These are phyloP conservation scores for Hepatocystis sp. DNA, from an alignment of 169 alveolate genomes.

Conservation along the genomic window DNA sequence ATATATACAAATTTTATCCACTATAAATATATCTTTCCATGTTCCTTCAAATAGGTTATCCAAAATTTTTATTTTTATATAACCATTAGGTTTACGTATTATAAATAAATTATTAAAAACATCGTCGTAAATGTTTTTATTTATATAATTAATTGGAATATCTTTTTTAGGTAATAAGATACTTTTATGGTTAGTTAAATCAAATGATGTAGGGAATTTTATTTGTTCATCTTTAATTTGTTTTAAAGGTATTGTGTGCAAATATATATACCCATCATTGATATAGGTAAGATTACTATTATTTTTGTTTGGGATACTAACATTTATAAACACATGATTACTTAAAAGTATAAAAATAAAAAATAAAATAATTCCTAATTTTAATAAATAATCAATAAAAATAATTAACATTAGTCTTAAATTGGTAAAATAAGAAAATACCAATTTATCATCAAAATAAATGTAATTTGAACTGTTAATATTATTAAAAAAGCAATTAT, in stretches of 20 bases:
- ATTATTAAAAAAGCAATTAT: conserved; percentile 13
- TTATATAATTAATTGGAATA: conserved; percentile 37
- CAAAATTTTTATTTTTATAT: conserved; percentile 13
- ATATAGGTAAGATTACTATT: too few species aligned
- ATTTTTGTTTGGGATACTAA: too few species aligned
- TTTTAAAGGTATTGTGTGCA: conserved; percentile 17
- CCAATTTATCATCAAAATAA: conserved; percentile 47
- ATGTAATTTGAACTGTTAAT: conserved; percentile 21
- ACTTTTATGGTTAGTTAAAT: conserved; percentile 6
- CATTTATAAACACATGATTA: conserved; percentile 13
- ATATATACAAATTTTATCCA: conserved; percentile 33
- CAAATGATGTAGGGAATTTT: conserved; percentile 19
- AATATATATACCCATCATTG: too few species aligned
- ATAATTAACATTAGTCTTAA: conserved; percentile 22
- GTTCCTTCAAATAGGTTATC: conserved; percentile 18
- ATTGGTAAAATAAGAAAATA: conserved; percentile 48
- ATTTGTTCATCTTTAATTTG: neutral
- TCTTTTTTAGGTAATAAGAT: conserved; percentile 10
- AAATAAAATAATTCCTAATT: conserved; percentile 32
- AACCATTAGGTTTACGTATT: conserved; percentile 18
- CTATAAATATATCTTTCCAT: conserved; percentile 28
- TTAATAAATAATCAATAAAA: conserved; percentile 31
- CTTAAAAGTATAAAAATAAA: conserved; percentile 25
- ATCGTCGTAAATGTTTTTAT: too few species aligned
- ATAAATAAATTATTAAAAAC: too few species aligned